Base-by-base conservation (phyloP, 1,284 basidiomycete species). In the Wallemia hederae region DNA sequence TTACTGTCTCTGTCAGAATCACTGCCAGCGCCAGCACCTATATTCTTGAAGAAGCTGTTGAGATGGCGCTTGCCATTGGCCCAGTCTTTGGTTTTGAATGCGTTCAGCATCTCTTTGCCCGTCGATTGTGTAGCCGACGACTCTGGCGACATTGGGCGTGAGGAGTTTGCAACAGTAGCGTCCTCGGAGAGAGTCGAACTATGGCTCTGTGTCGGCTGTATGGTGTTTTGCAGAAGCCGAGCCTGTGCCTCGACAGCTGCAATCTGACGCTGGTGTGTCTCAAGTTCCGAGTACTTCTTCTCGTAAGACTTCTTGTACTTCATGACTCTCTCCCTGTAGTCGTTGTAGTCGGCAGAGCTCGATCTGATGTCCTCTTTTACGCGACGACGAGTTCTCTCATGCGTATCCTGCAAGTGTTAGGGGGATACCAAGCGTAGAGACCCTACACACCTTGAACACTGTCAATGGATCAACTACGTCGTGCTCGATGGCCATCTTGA, bases 11-110 rank as follows among this genome's bases (percentile, higher is more conserved):
- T 9, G 5, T 49, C 39, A 49, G 14, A 14, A n/a, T 49, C 39
- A n/a, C 22, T 49, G 5, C 14, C 19, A 49, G 14, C 39, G 19
- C 14, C 39, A 49, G 39, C 25, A 28, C 56, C 56, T 2, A 58
- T 58, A 26, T 58, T 58, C 25, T 58, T 26, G 15, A 58, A 27
- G 15, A 58, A 28, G 25, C 25, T 28, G 24, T 58, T 58, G 9
- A 58, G 56, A 27, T 58, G 56, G 24, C 56, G 56, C 24, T 58
- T 58, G 2, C 56, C 56, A 28, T 28, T 28, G 17, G 56, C 24
- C 56, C 56, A 58, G 24, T 58, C 56, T 28, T 58, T 58, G 9
- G 56, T 58, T 22, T 58, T 58, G 56, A 58, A 28, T 11, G 56
- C 56, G 25, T 26, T 28, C 17, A 58, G 14, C 56, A 58, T 58